phyloP scores from a whole-genome alignment of 768 basidiomycete species.

The Punctularia strigosozonata region DNA sequence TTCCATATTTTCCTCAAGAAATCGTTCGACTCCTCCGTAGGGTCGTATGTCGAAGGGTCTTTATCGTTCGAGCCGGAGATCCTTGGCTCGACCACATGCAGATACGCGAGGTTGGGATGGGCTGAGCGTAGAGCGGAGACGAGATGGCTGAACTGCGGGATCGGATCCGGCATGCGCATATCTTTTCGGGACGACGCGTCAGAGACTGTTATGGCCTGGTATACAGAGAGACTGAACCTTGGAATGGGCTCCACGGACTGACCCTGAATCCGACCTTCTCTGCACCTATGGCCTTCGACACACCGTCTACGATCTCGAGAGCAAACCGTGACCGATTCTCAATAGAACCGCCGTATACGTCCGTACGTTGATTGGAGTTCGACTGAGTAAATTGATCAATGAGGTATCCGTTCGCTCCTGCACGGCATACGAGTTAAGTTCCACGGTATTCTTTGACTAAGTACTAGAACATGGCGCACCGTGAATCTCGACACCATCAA shows the following conservation, averaged over 20 bases:
- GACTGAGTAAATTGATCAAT: constrained; percentile 30
- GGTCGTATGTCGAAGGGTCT: not conserved
- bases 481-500: constrained; percentile 33
- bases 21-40: constrained; percentile 6
- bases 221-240: constrained; percentile 14
- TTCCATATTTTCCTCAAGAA: constrained; percentile 9
- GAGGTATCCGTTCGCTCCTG: constrained; percentile 21
- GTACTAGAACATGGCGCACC: too few species aligned
- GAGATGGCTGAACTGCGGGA: constrained; percentile 16
- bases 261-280: constrained; percentile 27
- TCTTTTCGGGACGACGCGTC: constrained; percentile 16
- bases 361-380: constrained; percentile 27
- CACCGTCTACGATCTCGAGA: constrained; percentile 29
- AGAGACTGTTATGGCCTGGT: constrained; percentile 14
- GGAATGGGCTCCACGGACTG: constrained; percentile 20
- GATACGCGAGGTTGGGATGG: constrained; percentile 20
- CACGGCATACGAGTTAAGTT: too few species aligned
- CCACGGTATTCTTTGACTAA: too few species aligned
- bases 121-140: constrained; percentile 8
- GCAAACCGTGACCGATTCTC: constrained; percentile 36
- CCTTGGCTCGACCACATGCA: constrained; percentile 17
- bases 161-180: constrained; percentile 15
- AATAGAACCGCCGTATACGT: constrained; percentile 37
- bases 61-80: not conserved
- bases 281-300: constrained; percentile 28